These are phyloP conservation scores for Spergularia marina DNA, from an alignment of 148 eudicot species.

Conservation along the genomic window DNA sequence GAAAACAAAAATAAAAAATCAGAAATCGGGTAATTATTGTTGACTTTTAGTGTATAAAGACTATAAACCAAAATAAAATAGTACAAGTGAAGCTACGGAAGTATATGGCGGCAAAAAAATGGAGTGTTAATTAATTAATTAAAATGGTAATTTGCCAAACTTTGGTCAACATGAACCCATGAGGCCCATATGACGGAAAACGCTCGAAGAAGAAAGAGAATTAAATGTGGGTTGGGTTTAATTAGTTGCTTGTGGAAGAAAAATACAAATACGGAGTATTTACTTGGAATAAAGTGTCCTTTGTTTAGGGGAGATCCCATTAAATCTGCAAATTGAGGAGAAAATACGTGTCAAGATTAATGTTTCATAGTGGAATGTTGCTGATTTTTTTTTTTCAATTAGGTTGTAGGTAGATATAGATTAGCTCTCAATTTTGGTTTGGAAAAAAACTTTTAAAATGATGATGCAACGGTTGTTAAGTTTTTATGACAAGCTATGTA, in stretches of 20 bases:
- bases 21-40: conserved; percentile 25
- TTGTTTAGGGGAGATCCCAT: conserved; percentile 35
- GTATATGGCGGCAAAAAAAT: conserved; percentile 23
- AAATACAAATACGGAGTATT: neutral
- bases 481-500: no score
- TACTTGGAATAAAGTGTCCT: conserved; percentile 16
- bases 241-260: conserved; percentile 13
- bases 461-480: no score
- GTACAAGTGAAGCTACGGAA: neutral
- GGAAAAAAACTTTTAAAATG: no score
- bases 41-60: conserved; percentile 38
- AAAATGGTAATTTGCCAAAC: conserved; percentile 50
- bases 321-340: conserved; percentile 20
- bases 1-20: conserved; percentile 10
- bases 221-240: conserved; percentile 21
- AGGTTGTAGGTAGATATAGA: no score
- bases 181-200: conserved; percentile 10
- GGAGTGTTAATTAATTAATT: neutral
- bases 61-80: neutral
- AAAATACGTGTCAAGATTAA: neutral
- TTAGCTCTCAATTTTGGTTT: no score
- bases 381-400: neutral
- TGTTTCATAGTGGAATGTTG: conserved; percentile 9
- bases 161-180: conserved; percentile 37
- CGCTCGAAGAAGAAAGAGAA: conserved; percentile 18